Base-by-base conservation (phyloP, 495 filamentous ascomycete genomes). In the Collariella sp. region DNA sequence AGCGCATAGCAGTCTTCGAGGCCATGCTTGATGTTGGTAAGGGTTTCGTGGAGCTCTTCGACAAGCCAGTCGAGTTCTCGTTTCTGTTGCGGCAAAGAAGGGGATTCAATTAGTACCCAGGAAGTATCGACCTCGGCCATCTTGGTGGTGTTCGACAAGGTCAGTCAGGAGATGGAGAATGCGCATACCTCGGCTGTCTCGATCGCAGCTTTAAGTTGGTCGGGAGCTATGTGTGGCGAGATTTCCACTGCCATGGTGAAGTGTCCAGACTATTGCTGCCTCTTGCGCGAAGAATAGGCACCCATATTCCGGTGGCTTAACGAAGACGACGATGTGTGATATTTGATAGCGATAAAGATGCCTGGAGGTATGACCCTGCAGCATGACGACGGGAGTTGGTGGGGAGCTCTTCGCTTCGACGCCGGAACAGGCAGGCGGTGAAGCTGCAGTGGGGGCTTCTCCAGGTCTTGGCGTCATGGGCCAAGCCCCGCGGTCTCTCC, bases 31-130 rank as follows among this genome's bases (percentile, higher is more conserved):
- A 98, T 68, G 12, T 86, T 83, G 26, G 73, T 72, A 33, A 97
- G 78, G 16, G 85, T 89, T 44, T 87, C 80, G 70, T 87, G 83
- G 16, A 97, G 79, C 23, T 85, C 81, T 36, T 77, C 70, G 48
- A 96, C 76, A 7, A 97, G 86, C 94, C 93, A 97, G 67, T 83
- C 73, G 24, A 96, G 76, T 72, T 98, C 93, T 44, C 80, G 79
- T 24, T 79, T 77, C 85, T 89, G 65, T 31, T 75, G 74, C 12
- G 47, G 44, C 15, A 35, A 52, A 51, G 45, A 11, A 1, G 7
- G 26, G n/a, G 55, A 19, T 33, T 62, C 59, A 50, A 70, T 64
- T 36, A 70, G 65, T 61, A 71, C 63, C 62, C 66, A 75, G 41
- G 65, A 59, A 15, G 58, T 60, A 11, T 63, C 55, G 41, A 53